Conservation (phyloP, 2,329 filamentous ascomycete genomes). For the Verticillium isaacii region DNA sequence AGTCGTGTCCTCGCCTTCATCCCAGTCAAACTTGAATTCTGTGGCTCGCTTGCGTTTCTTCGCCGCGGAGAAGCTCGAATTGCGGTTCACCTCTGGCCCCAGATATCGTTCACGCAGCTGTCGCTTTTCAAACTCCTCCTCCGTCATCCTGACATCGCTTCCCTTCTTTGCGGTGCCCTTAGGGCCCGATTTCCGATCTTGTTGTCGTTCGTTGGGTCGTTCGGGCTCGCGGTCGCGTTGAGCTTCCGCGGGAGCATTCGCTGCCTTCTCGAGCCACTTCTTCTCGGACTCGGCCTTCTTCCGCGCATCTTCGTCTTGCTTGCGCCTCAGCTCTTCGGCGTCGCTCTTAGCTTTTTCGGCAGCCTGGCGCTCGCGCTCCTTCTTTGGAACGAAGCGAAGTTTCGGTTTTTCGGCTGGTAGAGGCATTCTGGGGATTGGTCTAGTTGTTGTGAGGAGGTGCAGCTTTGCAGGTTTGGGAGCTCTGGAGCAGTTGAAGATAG, state of each 20-base stretch:
- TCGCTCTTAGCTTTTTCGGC: slow-evolving; percentile 73
- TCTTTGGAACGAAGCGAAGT: slow-evolving; percentile 82
- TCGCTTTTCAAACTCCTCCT: slow-evolving; percentile 65
- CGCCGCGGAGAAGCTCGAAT: slow-evolving; percentile 84
- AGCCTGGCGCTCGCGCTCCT: slow-evolving; percentile 74
- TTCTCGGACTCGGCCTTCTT: slow-evolving; percentile 63
- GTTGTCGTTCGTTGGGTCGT: slow-evolving; percentile 31
- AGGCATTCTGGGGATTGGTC: slow-evolving; percentile 59
- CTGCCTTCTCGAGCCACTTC: slow-evolving; percentile 21
- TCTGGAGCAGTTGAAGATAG: neutral
- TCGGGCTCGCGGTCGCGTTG: slow-evolving; percentile 19
- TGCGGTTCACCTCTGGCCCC: slow-evolving; percentile 79
- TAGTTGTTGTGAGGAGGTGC: slow-evolving; percentile 79
- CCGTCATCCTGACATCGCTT: slow-evolving; percentile 20
- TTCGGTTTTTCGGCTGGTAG: slow-evolving; percentile 61
- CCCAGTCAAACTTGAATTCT: slow-evolving; percentile 98
- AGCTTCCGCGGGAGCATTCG: slow-evolving; percentile 7
- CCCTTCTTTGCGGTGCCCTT: slow-evolving; percentile 28
- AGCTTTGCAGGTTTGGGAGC: slow-evolving; percentile 30
- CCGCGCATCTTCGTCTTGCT: slow-evolving; percentile 55
- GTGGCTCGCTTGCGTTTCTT: slow-evolving; percentile 93
- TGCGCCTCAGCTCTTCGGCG: slow-evolving; percentile 50
- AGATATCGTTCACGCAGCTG: slow-evolving; percentile 81
- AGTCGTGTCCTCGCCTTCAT: slow-evolving; percentile 88
- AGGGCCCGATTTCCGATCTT: slow-evolving; percentile 22